Percentiles rank a stretch among this genome's conserved stretches.
Evolutionary conservation across 768 basidiomycete genomes (phyloP).

Genomic region (Leccinum aurantiacum): DNA sequence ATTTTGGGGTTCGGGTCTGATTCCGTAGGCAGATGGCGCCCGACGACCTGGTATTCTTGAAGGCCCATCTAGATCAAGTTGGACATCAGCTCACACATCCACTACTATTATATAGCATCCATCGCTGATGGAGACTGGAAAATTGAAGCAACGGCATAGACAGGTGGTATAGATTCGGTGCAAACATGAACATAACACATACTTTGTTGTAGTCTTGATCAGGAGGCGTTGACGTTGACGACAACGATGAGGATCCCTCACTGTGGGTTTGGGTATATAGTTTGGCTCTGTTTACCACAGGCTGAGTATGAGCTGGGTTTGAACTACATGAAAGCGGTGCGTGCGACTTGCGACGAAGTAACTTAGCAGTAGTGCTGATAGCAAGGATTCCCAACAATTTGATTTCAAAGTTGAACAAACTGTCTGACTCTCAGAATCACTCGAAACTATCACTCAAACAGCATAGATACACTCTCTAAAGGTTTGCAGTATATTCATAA

Average conservation of each 20-base stretch:
- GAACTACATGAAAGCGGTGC: no score
- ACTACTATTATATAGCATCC: slow-evolving; percentile 29
- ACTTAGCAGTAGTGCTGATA: neutral
- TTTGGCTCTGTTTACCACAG: slow-evolving; percentile 31
- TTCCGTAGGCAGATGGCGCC: slow-evolving; percentile 95
- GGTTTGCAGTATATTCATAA: neutral
- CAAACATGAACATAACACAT: slow-evolving; percentile 13
- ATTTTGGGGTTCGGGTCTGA: slow-evolving; percentile 94
- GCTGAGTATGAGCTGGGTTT: slow-evolving; percentile 11
- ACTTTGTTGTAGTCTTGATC: slow-evolving; percentile 30
- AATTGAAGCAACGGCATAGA: neutral
- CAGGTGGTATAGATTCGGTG: neutral
- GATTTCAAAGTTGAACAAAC: neutral
- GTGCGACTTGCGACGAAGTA: no score
- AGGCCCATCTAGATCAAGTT: slow-evolving; percentile 61
- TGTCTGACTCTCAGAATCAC: neutral
- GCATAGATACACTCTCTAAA: neutral
- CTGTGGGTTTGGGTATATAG: slow-evolving; percentile 12
- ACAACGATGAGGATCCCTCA: slow-evolving; percentile 19
- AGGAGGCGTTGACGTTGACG: slow-evolving; percentile 30
- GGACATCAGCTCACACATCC: slow-evolving; percentile 23
- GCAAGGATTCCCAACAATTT: neutral
- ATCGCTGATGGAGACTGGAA: slow-evolving; percentile 17
- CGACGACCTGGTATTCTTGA: slow-evolving; percentile 95
- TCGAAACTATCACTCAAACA: neutral